These are phyloP conservation scores for Cladosporium sp. DNA, from an alignment of 2,329 filamentous ascomycete species.

Conservation along the genomic window DNA sequence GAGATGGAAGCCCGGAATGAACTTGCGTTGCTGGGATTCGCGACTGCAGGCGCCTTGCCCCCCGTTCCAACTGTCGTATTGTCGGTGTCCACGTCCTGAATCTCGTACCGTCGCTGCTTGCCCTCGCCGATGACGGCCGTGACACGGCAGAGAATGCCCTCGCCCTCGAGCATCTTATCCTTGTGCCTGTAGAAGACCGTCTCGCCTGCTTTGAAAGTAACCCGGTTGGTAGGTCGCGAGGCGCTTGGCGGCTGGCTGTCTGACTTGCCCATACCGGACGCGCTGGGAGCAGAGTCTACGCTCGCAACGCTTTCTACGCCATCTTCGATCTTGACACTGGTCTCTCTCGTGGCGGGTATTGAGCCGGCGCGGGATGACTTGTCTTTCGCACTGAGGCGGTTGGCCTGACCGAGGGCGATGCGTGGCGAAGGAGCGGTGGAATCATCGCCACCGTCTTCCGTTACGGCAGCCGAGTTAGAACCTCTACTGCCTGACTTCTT, in stretches of 20 bases:
- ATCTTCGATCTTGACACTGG: slow-evolving; percentile 50
- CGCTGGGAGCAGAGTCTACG: slow-evolving; percentile 37
- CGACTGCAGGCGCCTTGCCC: slow-evolving; percentile 27
- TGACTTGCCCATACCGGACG: slow-evolving; percentile 16
- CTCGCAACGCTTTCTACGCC: slow-evolving; percentile 39
- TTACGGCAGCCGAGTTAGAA: slow-evolving; percentile 21
- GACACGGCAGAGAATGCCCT: slow-evolving; percentile 49
- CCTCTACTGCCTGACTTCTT: slow-evolving; percentile 23
- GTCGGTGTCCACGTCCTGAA: slow-evolving; percentile 44
- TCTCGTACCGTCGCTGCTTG: slow-evolving; percentile 51
- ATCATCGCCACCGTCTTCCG: slow-evolving; percentile 27
- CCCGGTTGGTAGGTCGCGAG: slow-evolving; percentile 24
- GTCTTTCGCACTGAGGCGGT: slow-evolving; percentile 31
- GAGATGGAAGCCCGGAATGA: slow-evolving; percentile 43
- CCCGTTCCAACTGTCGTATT: slow-evolving; percentile 22
- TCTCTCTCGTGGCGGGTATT: slow-evolving; percentile 43
- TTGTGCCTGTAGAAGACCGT: slow-evolving; percentile 49
- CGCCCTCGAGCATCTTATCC: slow-evolving; percentile 39
- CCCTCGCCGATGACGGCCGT: slow-evolving; percentile 51
- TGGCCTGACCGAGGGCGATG: slow-evolving; percentile 23
- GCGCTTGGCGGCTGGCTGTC: slow-evolving; percentile 6
- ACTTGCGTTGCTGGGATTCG: slow-evolving; percentile 15
- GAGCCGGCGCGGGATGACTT: slow-evolving; percentile 37
- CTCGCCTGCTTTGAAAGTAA: slow-evolving; percentile 37
- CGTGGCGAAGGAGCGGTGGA: slow-evolving; percentile 32